phyloP scores from a whole-genome alignment of 108 stramenopile genomes.

The Cyclotella atomus region DNA sequence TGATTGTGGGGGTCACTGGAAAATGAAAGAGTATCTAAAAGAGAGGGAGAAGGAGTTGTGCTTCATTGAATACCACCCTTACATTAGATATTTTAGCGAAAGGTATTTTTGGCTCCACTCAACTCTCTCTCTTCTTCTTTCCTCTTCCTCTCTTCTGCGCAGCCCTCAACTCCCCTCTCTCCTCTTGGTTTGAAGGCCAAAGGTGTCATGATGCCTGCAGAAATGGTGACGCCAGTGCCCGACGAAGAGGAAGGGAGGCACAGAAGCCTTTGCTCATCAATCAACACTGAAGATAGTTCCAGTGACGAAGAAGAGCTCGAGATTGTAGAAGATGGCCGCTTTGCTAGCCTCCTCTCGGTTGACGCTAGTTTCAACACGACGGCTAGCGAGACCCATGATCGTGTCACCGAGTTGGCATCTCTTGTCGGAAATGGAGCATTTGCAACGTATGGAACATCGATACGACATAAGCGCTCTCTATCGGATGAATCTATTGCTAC shows the following conservation, averaged over 20 bases:
- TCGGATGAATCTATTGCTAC: constrained; percentile 43
- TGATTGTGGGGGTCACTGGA: not conserved
- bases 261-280: not conserved
- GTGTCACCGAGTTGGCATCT: constrained; percentile 27
- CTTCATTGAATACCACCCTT: no score
- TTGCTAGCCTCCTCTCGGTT: not conserved
- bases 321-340: not conserved
- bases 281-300: not conserved
- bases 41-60: no score
- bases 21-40: not conserved
- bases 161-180: no score
- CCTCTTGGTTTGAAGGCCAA: no score
- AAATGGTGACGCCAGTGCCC: not conserved
- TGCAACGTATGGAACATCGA: not conserved
- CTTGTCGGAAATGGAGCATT: constrained; percentile 7
- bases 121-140: no score
- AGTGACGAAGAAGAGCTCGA: constrained; percentile 10
- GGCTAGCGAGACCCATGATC: constrained; percentile 28
- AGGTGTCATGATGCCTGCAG: not conserved
- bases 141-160: no score
- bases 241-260: not conserved
- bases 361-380: constrained; percentile 12
- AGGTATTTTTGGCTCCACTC: no score
- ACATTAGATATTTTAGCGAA: no score
- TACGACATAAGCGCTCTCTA: not conserved